Percentiles rank a stretch among this genome's conserved stretches.
Evolutionary conservation across 768 basidiomycete genomes (phyloP).

Genomic region (Podaxis carcinomalis): DNA sequence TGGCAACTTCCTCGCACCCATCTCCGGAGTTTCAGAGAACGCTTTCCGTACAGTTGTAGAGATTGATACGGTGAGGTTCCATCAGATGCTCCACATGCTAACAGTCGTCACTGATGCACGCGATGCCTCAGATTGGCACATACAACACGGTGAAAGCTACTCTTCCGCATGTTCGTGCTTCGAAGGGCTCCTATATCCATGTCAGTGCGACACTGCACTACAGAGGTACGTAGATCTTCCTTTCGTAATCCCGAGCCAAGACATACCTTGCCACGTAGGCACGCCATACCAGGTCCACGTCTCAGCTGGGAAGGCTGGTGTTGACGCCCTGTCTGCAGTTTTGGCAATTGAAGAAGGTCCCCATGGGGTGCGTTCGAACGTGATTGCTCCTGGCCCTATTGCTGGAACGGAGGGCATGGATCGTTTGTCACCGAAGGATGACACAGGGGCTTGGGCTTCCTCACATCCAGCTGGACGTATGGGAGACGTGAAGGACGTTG

Average conservation of each 20-base stretch:
- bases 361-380: conserved; percentile 87
- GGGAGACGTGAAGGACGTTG: conserved; percentile 61
- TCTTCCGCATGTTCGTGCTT: conserved; percentile 60
- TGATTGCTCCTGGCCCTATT: conserved; percentile 83
- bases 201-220: conserved; percentile 90
- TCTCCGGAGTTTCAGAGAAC: conserved; percentile 79
- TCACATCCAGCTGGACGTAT: conserved; percentile 41
- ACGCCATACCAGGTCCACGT: conserved; percentile 90
- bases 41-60: conserved; percentile 91
- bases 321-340: conserved; percentile 84
- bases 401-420: conserved; percentile 69
- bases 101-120: background rate
- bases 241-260: conserved; percentile 4
- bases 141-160: conserved; percentile 96
- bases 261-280: conserved; percentile 33
- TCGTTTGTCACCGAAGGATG: conserved; percentile 41
- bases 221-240: conserved; percentile 42
- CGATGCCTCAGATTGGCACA: conserved; percentile 65
- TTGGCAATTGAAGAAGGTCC: conserved; percentile 95
- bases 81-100: background rate
- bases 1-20: conserved; percentile 92
- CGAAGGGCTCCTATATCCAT: conserved; percentile 82
- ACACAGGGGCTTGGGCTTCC: conserved; percentile 13
- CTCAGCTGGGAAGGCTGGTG: conserved; percentile 90
- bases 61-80: conserved; percentile 74